Evolutionary conservation across 441 rosid species (phyloP).

Genomic region (Theobroma grandiflorum): DNA sequence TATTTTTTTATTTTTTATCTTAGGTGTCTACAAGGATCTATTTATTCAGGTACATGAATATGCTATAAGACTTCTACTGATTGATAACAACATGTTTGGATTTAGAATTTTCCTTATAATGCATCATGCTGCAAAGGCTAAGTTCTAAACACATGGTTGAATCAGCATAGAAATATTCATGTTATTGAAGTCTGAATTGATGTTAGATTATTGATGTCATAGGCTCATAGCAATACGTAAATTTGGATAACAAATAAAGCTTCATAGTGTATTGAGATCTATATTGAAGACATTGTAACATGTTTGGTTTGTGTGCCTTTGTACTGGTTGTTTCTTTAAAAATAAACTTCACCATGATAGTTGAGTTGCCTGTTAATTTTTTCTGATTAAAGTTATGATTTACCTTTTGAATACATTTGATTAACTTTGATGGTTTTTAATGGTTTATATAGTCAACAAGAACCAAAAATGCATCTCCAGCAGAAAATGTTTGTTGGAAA

Average conservation of each 20-base stretch:
- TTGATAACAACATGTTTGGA: background rate
- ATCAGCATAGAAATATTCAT: background rate
- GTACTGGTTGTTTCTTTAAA: constrained; percentile 12
- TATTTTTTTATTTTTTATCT: too few relatives aligned
- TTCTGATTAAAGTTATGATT: background rate
- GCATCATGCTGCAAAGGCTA: background rate
- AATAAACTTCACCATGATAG: background rate
- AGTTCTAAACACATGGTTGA: background rate
- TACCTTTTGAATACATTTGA: constrained; percentile 1
- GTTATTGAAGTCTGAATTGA: constrained; percentile 7
- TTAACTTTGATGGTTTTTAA: constrained; percentile 13
- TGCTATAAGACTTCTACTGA: background rate
- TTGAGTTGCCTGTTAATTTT: background rate
- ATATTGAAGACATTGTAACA: background rate
- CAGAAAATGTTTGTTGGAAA: too few relatives aligned
- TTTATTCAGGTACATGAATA: constrained; percentile 71
- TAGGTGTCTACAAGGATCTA: too few relatives aligned
- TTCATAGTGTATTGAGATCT: background rate
- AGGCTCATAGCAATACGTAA: background rate
- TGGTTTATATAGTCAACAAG: constrained; percentile 73
- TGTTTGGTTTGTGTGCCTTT: background rate
- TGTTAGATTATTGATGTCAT: constrained; percentile 7
- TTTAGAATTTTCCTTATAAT: constrained; percentile 2
- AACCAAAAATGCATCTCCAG: too few relatives aligned
- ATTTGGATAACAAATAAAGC: background rate